Evolutionary conservation across 805 yeast species (phyloP), one percentile per base, ranked within the genome.

Genomic region (Vanderwaltozyma polyspora): DNA sequence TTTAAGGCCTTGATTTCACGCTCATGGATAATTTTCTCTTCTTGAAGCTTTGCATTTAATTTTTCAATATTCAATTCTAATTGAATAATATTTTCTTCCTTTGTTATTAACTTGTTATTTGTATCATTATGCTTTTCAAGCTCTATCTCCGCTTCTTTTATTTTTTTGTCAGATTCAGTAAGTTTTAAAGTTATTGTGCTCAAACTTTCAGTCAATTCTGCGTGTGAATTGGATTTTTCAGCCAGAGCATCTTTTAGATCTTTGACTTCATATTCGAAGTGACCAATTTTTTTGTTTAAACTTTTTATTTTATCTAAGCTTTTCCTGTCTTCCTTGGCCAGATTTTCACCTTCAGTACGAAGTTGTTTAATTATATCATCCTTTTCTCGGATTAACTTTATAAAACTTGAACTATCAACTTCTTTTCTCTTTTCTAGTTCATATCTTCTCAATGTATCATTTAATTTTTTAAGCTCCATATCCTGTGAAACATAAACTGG

Each of bases 301-400:
- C 68, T 66, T 41, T 81, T 81, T 32, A 87, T 73, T 0, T 76
- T 64, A 27, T 75, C 82, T 44, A 72, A 75, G 34, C 76, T 66
- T 43, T 71, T 73, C 19, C 84, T 65, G 46, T 89, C 96, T 40
- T 73, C 76, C 38, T 68, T 67, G 0, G 91, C 74, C 25, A 85
- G 57, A 17, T 69, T 72, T 41, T 79, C 77, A 4, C 94, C 94
- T 55, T 86, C 31, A 4, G 11, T 19, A 8, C 21, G 15, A 2
- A 21, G 13, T 21, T 22, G 10, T 2, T 26, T 32, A 4, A 26
- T 8, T n/a, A 23, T 15, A 14, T 25, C 68, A 33, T 86, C 62
- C 63, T 78, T 46, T 45, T 62, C 42, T 55, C 47, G 47, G 12
- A 53, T 40, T 14, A 46, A 32, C 30, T 42, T 49, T 15, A 48